Percentiles rank a stretch among this genome's conserved stretches.
Conservation (phyloP, 208 protist genomes). For the Herpetomonas samuelpessoai region DNA sequence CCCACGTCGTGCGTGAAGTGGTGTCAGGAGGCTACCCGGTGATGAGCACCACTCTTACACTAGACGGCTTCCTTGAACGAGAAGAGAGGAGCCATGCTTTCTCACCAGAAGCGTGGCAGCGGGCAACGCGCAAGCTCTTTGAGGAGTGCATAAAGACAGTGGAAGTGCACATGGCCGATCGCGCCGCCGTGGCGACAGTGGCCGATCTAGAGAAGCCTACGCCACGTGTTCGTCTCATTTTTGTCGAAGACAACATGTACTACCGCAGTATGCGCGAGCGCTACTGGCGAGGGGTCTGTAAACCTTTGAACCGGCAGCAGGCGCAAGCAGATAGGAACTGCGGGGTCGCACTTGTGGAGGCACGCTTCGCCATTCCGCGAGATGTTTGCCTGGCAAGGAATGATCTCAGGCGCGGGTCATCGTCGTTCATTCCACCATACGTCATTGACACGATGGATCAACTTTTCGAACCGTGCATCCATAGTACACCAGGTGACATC, state of each 20-base stretch:
- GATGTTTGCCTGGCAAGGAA: conserved; percentile 51
- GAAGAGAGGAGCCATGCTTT: conserved; percentile 10
- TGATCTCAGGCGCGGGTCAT: conserved; percentile 4
- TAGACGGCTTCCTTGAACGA: not conserved
- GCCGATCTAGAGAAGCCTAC: conserved; percentile 11
- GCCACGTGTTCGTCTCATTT: conserved; percentile 28
- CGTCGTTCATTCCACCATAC: conserved; percentile 27
- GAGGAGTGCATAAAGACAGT: not conserved
- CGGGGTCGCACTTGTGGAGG: conserved; percentile 39
- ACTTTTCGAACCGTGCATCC: conserved; percentile 33
- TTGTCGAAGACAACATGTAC: conserved; percentile 83
- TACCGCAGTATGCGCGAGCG: conserved; percentile 69
- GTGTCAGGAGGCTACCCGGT: too few species aligned
- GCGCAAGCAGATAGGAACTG: not conserved
- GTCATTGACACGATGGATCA: conserved; percentile 58
- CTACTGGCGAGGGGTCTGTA: too few species aligned
- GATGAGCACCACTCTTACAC: not conserved
- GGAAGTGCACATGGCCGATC: conserved; percentile 6
- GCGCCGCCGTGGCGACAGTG: conserved; percentile 4
- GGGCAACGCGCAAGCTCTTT: not conserved
- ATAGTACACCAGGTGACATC: not conserved
- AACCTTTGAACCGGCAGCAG: conserved; percentile 29
- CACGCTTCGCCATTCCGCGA: conserved; percentile 39
- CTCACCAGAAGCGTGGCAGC: conserved; percentile 20
- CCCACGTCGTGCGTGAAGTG: too few species aligned